phyloP scores from a whole-genome alignment of 495 filamentous ascomycete genomes.

The Neurospora hispaniola region DNA sequence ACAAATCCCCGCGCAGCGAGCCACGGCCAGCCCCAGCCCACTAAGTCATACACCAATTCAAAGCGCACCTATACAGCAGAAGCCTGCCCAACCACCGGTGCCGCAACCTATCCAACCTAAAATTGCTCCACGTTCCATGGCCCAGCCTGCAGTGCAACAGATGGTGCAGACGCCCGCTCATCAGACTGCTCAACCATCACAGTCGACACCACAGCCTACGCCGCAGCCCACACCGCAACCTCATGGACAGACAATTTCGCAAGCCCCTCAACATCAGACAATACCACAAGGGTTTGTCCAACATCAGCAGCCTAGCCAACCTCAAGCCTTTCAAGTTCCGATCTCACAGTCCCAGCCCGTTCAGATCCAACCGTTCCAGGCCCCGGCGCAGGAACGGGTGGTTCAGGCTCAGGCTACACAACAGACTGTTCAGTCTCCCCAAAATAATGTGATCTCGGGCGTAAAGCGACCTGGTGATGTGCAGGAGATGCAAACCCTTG shows the following conservation, averaged over 20 bases:
- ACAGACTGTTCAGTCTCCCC: neutral
- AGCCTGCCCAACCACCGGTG: constrained; percentile 24
- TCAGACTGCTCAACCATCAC: neutral
- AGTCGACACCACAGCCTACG: neutral
- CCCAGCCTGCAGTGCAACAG: neutral
- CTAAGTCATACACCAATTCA: constrained; percentile 13
- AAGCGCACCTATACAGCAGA: constrained; percentile 17
- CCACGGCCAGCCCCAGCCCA: constrained; percentile 8
- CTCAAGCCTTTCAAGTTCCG: neutral
- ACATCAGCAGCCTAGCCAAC: neutral
- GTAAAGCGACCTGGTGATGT: constrained; percentile 12
- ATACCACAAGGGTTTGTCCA: neutral
- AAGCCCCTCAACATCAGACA: neutral
- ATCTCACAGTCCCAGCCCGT: neutral
- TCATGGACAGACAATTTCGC: neutral
- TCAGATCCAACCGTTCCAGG: neutral
- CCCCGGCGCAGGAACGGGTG: neutral
- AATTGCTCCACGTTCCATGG: neutral
- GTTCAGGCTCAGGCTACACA: constrained; percentile 6
- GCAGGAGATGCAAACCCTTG: constrained; percentile 2
- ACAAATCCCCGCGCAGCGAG: constrained; percentile 5
- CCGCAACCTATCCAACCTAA: constrained; percentile 1
- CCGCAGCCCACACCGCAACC: neutral
- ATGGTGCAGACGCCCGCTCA: constrained; percentile 1
- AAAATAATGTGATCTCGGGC: constrained; percentile 1